These are phyloP conservation scores for Saprolegnia parasitica DNA, from an alignment of 352 stramenopile genomes.

Conservation along the genomic window DNA sequence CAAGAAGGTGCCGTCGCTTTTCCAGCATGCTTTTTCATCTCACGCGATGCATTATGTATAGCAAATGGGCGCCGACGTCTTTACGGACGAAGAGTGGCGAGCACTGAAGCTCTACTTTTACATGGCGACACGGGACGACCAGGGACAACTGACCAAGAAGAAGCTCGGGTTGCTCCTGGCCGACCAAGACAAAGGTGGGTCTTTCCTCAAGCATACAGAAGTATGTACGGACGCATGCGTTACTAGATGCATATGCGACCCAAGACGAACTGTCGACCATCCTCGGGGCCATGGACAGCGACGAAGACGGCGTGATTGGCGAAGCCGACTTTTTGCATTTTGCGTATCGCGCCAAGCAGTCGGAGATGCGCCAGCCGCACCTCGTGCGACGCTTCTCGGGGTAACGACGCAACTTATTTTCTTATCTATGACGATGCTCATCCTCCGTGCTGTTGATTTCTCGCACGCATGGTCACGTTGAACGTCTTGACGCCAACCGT, in stretches of 20 bases:
- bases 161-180: constrained; percentile 74
- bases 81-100: constrained; percentile 68
- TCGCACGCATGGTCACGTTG: constrained; percentile 53
- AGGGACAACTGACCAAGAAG: constrained; percentile 67
- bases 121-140: constrained; percentile 62
- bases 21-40: too few relatives aligned
- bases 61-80: constrained; percentile 44
- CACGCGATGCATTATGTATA: neutral
- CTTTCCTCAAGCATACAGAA: neutral
- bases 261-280: constrained; percentile 74
- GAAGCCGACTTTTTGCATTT: constrained; percentile 80
- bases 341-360: constrained; percentile 50
- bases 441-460: neutral
- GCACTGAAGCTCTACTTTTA: constrained; percentile 71
- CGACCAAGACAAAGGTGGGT: constrained; percentile 71
- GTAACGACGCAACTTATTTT: constrained; percentile 10
- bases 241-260: constrained; percentile 71
- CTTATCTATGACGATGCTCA: neutral
- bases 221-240: neutral
- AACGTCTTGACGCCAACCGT: constrained; percentile 63
- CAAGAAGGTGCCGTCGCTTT: constrained; percentile 6
- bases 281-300: constrained; percentile 75
- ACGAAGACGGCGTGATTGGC: constrained; percentile 69
- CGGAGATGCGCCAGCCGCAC: constrained; percentile 4
- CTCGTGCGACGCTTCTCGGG: constrained; percentile 17